phyloP scores from a whole-genome alignment of 768 basidiomycete species.

The Macrocybe gigantea region DNA sequence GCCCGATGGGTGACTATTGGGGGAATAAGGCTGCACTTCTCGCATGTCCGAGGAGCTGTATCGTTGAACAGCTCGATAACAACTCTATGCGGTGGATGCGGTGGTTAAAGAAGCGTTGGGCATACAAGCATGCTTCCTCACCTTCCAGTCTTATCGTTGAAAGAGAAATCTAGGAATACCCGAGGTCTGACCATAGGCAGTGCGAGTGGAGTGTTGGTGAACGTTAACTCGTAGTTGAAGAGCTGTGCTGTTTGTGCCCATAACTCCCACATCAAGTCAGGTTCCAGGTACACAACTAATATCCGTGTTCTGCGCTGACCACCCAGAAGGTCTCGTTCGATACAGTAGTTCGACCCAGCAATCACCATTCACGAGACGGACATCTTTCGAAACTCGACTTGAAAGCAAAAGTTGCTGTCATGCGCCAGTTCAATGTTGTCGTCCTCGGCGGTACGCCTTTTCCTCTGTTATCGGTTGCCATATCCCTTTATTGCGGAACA shows the following conservation, averaged over 20 bases:
- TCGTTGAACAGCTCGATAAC: slow-evolving; percentile 76
- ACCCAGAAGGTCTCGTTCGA: neutral
- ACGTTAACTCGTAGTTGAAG: slow-evolving; percentile 4
- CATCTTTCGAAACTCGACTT: neutral
- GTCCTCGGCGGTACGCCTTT: slow-evolving; percentile 66
- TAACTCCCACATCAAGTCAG: slow-evolving; percentile 1
- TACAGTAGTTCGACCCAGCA: neutral
- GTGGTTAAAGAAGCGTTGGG: slow-evolving; percentile 2
- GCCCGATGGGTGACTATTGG: neutral
- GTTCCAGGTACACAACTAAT: slow-evolving; percentile 3
- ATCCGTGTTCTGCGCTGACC: neutral
- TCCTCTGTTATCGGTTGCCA: slow-evolving; percentile 2
- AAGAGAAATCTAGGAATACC: slow-evolving; percentile 63
- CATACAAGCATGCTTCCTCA: slow-evolving; percentile 33
- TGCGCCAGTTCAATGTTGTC: slow-evolving; percentile 73
- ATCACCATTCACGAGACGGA: neutral
- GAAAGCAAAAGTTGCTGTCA: slow-evolving; percentile 15
- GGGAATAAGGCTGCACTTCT: slow-evolving; percentile 52
- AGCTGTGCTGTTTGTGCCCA: neutral
- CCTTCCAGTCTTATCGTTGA: slow-evolving; percentile 44
- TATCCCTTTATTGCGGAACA: slow-evolving; percentile 20
- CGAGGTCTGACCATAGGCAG: slow-evolving; percentile 47
- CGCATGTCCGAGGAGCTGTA: slow-evolving; percentile 64
- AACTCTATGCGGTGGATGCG: slow-evolving; percentile 36
- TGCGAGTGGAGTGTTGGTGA: slow-evolving; percentile 6